phyloP scores from a whole-genome alignment of 2,329 filamentous ascomycete genomes.

The Aspergillus alliaceus region DNA sequence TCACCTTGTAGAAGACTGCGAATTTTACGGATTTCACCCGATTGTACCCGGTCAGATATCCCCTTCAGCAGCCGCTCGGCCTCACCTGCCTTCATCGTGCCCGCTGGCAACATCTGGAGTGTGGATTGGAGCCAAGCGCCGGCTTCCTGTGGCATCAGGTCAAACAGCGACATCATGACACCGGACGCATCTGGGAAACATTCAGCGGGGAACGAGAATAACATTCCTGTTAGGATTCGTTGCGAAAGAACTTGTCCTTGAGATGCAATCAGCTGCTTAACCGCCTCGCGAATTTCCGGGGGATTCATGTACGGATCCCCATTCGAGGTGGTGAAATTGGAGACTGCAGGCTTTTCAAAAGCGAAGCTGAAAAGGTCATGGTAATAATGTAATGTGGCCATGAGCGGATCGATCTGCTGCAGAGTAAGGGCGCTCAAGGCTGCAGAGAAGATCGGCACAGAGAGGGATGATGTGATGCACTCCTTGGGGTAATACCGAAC shows the following conservation, averaged over 20 bases:
- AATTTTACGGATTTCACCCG: constrained; percentile 73
- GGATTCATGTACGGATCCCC: constrained; percentile 60
- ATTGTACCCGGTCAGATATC: constrained; percentile 74
- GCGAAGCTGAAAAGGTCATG: constrained; percentile 90
- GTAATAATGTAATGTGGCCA: constrained; percentile 88
- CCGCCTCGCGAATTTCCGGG: constrained; percentile 67
- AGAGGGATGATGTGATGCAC: constrained; percentile 75
- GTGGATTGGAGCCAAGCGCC: constrained; percentile 81
- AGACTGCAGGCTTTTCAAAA: constrained; percentile 63
- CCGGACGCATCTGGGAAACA: constrained; percentile 94
- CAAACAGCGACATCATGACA: constrained; percentile 85
- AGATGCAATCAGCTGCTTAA: constrained; percentile 68
- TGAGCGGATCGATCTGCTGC: constrained; percentile 87
- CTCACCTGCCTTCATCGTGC: constrained; percentile 77
- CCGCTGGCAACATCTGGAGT: constrained; percentile 77
- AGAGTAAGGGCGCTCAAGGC: constrained; percentile 82
- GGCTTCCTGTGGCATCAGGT: constrained; percentile 78
- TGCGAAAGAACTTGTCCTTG: constrained; percentile 81
- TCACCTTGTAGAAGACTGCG: constrained; percentile 72
- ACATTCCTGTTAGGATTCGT: constrained; percentile 93
- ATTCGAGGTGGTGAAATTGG: constrained; percentile 62
- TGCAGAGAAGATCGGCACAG: constrained; percentile 81
- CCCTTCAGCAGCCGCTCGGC: constrained; percentile 76
- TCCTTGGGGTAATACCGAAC: constrained; percentile 88
- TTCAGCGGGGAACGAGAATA: constrained; percentile 96